phyloP scores from a whole-genome alignment of 2,329 filamentous ascomycete species.

The Orbilia javanica region DNA sequence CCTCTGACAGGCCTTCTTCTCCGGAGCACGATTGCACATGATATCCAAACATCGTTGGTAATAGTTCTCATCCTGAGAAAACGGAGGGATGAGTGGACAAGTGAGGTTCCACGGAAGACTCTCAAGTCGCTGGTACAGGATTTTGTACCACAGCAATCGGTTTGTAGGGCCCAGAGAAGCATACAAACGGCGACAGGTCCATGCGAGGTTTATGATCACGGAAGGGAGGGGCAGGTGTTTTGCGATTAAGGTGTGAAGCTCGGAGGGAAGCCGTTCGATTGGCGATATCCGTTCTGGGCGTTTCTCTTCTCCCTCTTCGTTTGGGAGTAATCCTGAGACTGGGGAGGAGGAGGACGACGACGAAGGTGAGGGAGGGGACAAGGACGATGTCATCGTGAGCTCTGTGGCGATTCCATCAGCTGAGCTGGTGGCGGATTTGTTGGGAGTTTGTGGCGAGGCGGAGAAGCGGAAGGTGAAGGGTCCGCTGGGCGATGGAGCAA shows the following conservation, averaged over 20 bases:
- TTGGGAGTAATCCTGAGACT: too few relatives aligned
- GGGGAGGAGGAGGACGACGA: background rate
- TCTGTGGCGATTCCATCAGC: too few relatives aligned
- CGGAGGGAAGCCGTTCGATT: constrained; percentile 43
- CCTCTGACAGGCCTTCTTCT: constrained; percentile 26
- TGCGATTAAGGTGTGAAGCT: constrained; percentile 49
- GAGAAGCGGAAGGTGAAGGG: constrained; percentile 39
- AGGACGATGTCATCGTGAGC: too few relatives aligned
- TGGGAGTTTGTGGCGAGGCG: background rate
- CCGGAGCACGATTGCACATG: constrained; percentile 35
- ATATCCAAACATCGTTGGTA: constrained; percentile 46
- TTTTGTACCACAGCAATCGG: constrained; percentile 39
- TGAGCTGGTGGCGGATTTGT: background rate
- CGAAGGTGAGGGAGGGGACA: background rate
- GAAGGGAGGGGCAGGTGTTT: constrained; percentile 16
- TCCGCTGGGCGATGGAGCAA: background rate
- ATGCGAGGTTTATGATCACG: constrained; percentile 22
- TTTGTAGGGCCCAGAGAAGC: constrained; percentile 42
- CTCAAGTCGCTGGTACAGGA: constrained; percentile 10
- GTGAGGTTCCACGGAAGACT: background rate
- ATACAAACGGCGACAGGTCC: constrained; percentile 48
- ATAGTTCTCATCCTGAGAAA: constrained; percentile 17
- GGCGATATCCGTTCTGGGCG: background rate
- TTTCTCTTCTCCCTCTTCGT: background rate
- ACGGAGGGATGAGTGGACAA: background rate